Evolutionary conservation across 768 basidiomycete genomes (phyloP).

Genomic region (Mycena venus): DNA sequence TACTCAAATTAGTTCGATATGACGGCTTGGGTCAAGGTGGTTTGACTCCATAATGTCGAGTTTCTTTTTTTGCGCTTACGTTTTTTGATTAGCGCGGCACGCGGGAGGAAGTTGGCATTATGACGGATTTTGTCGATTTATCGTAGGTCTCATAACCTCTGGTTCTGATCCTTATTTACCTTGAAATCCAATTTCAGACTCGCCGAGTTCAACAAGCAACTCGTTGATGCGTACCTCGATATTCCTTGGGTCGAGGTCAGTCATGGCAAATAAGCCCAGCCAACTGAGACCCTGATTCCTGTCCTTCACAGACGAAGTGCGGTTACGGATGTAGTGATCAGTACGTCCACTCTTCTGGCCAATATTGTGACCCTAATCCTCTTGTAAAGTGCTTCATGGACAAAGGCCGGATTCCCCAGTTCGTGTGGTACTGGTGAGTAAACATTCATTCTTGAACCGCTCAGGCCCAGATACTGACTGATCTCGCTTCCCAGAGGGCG

Average conservation of each 20-base stretch:
- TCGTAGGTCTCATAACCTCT: slow-evolving; percentile 17
- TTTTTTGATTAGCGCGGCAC: slow-evolving; percentile 68
- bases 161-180: slow-evolving; percentile 14
- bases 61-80: slow-evolving; percentile 26
- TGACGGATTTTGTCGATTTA: slow-evolving; percentile 84
- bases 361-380: slow-evolving; percentile 38
- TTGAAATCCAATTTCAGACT: slow-evolving; percentile 63
- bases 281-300: slow-evolving; percentile 30
- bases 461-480: slow-evolving; percentile 29
- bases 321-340: slow-evolving; percentile 97
- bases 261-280: slow-evolving; percentile 20
- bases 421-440: slow-evolving; percentile 84
- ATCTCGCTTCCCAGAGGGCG: slow-evolving; percentile 61
- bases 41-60: slow-evolving; percentile 41
- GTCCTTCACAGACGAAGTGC: slow-evolving; percentile 76
- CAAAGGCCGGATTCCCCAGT: slow-evolving; percentile 87
- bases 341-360: slow-evolving; percentile 60
- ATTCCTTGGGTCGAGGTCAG: slow-evolving; percentile 82
- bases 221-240: slow-evolving; percentile 83
- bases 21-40: slow-evolving; percentile 95
- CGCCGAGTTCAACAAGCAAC: slow-evolving; percentile 82
- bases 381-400: slow-evolving; percentile 77
- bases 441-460: slow-evolving; percentile 28
- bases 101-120: slow-evolving; percentile 84
- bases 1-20: slow-evolving; percentile 76